Conservation (phyloP, 208 protist genomes). For the Trypanosoma conorhini region DNA sequence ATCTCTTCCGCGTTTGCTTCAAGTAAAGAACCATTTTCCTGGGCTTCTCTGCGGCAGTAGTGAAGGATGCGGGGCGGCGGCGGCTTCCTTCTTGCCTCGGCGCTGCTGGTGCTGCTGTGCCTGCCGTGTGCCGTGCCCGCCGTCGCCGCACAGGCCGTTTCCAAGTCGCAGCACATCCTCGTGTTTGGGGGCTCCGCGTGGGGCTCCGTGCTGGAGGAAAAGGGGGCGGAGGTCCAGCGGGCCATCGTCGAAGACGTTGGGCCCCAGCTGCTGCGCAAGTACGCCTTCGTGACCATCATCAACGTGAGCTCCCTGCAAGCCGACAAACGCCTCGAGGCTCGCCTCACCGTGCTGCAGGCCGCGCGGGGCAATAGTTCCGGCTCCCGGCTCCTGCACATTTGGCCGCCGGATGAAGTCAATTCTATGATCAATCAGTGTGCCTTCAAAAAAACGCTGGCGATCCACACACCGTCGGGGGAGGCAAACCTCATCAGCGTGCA, state of each 20-base stretch:
- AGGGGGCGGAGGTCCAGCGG: background rate
- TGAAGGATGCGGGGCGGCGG: background rate
- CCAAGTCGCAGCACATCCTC: slow-evolving; percentile 18
- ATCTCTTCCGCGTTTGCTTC: background rate
- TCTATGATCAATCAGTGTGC: slow-evolving; percentile 27
- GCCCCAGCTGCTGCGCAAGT: background rate
- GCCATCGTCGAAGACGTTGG: slow-evolving; percentile 17
- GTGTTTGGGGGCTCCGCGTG: slow-evolving; percentile 14
- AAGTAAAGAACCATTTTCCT: slow-evolving; percentile 2
- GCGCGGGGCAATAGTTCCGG: background rate
- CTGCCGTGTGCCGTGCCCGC: background rate
- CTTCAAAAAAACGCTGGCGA: slow-evolving; percentile 6
- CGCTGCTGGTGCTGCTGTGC: background rate
- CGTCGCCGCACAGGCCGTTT: background rate
- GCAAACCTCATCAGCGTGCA: slow-evolving; percentile 3
- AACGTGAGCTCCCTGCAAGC: background rate
- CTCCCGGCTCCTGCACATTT: slow-evolving; percentile 13
- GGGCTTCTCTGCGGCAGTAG: background rate
- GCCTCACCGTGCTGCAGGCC: slow-evolving; percentile 20
- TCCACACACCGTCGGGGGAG: slow-evolving; percentile 1
- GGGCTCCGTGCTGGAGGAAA: background rate
- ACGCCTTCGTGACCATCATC: slow-evolving; percentile 23
- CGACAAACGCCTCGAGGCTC: background rate
- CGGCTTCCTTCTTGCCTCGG: background rate
- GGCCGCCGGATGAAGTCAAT: slow-evolving; percentile 26